Evolutionary conservation across 2,329 filamentous ascomycete species (phyloP), one percentile per base, ranked within the genome.

Genomic region (Zasmidium cellare): DNA sequence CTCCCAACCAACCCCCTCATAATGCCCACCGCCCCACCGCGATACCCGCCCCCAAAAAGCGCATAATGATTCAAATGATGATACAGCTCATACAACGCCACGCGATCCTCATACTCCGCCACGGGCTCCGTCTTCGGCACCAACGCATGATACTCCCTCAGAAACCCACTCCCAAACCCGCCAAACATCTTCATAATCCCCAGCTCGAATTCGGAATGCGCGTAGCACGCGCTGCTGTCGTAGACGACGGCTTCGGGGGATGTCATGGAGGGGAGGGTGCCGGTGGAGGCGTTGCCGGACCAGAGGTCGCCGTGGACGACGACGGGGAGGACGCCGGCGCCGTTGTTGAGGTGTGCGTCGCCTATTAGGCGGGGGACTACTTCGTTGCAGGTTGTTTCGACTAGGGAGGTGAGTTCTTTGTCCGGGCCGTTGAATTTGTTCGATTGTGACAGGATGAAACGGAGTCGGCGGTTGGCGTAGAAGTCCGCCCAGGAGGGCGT

Each of bases 101-200:
- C 77, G 18, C 93, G 81, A 74, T 97, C 92, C n/a, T 89, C 86
- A 79, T 90, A 96, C 78, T 97, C 92, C 11, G 83, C 85, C 11
- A 80, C 82, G 0, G 92, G 92, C 71, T 96, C 90, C 9, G 88
- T 87, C 77, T 89, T 96, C 0, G 89, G 88, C 48, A 92, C 86
- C 22, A 91, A 70, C 41, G 78, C 73, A 71, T 90, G 84, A 72
- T 97, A 97, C 71, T 94, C 90, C 28, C 81, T 81, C 80, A 89
- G 86, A 68, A 96, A 96, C 1, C 70, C 73, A 0, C 73, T 67
- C 0, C 86, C 86, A 74, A 96, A 96, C 0, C 93, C 93, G 0
- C 92, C 92, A 81, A 97, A 97, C 92, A 97, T 96, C 52, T 83
- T 84, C 92, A 97, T 97, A 65, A 96, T 96, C 0, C 93, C 93